These are phyloP conservation scores for Geotrichum cucujoidarum DNA, from an alignment of 1,139 yeast species.

Conservation along the genomic window DNA sequence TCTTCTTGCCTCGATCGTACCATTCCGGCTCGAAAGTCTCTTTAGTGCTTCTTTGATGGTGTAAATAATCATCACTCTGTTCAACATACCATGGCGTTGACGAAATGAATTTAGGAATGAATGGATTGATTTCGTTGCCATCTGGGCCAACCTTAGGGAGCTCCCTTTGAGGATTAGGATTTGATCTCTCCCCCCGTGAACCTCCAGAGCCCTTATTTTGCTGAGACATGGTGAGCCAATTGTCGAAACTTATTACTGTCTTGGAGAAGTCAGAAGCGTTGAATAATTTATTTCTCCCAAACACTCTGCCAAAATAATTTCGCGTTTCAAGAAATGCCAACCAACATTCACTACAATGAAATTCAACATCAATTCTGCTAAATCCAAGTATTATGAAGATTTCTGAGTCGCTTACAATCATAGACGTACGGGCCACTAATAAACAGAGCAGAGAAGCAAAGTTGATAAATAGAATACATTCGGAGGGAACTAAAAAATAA, in stretches of 20 bases:
- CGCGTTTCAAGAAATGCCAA: too few species aligned
- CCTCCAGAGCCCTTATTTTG: conserved; percentile 12
- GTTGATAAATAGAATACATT: conserved; percentile 14
- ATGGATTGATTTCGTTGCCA: conserved; percentile 38
- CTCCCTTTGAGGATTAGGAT: conserved; percentile 2
- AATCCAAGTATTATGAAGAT: too few species aligned
- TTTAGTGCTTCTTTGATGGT: conserved; percentile 47
- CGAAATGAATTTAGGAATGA: conserved; percentile 41
- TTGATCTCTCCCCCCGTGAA: conserved; percentile 6
- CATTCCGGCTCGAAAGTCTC: conserved; percentile 29
- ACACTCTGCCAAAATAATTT: too few species aligned
- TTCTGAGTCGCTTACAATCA: too few species aligned
- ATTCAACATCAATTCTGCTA: conserved; percentile 1
- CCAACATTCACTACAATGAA: conserved; percentile 1
- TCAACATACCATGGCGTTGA: conserved; percentile 50
- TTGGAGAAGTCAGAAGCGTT: neutral
- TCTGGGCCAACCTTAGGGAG: conserved; percentile 32
- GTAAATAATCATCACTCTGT: conserved; percentile 39
- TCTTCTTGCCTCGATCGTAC: conserved; percentile 32
- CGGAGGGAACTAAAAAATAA: conserved; percentile 3
- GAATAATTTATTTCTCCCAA: too few species aligned
- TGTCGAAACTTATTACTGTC: too few species aligned
- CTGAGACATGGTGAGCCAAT: conserved; percentile 18
- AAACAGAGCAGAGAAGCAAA: too few species aligned
- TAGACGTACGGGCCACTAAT: too few species aligned